Conservation (phyloP, 805 yeast species). For the Wickerhamomyces chambardii region DNA sequence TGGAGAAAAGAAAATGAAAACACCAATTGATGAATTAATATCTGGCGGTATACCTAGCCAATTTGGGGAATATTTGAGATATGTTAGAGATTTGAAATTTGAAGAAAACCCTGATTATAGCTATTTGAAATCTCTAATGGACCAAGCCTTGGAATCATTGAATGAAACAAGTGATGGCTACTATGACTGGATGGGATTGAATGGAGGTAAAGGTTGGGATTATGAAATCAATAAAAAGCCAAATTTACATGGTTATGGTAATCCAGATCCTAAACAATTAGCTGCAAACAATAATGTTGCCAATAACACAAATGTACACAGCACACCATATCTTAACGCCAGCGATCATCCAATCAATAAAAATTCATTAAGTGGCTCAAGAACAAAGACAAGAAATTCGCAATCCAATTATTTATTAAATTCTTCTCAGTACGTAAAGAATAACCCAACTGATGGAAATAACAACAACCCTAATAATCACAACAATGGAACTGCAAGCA, state of each 20-base stretch:
- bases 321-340: constrained; percentile 6
- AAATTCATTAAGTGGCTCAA: constrained; percentile 16
- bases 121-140: constrained; percentile 68
- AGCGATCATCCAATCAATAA: not conserved
- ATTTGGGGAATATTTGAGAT: constrained; percentile 84
- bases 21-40: constrained; percentile 79
- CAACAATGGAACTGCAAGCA: no score
- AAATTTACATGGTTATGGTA: constrained; percentile 92
- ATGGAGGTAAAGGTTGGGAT: constrained; percentile 96
- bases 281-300: constrained; percentile 11
- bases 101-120: constrained; percentile 95
- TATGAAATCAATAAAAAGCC: constrained; percentile 83
- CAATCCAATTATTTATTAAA: constrained; percentile 15
- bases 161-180: constrained; percentile 76
- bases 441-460: no score
- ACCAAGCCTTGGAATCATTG: constrained; percentile 66
- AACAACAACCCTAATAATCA: no score
- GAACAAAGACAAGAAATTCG: constrained; percentile 14
- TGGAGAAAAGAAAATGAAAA: constrained; percentile 91
- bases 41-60: constrained; percentile 73
- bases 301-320: not conserved
- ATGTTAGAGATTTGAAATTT: constrained; percentile 81
- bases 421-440: constrained; percentile 15
- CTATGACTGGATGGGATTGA: constrained; percentile 97
- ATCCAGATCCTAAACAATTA: constrained; percentile 61